Evolutionary conservation across 2,329 filamentous ascomycete genomes (phyloP), one percentile per base, ranked within the genome.

Genomic region (Monosporascus sp.): DNA sequence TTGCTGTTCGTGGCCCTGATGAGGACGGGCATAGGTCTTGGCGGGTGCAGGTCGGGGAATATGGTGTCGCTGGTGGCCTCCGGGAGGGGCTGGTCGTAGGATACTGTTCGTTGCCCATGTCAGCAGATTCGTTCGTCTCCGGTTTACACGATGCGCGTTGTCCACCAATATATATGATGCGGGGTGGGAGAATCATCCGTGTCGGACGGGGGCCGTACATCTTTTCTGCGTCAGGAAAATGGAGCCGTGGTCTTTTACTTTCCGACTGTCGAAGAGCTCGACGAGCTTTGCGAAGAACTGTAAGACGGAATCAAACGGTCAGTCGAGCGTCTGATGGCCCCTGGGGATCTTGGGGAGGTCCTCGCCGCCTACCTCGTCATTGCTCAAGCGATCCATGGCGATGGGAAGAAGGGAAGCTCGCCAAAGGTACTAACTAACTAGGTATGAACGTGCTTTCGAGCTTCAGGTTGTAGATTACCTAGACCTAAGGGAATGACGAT

Each of bases 1-100:
- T 87, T 89, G 64, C 90, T 91, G 70, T 97, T 90, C 36, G 88
- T 88, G 16, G 91, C 93, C 56, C 91, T 86, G 60, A 99, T 83
- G 45, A 97, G 75, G 55, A 97, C 75, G 7, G 91, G 87, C 16
- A 88, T 74, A 6, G 86, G 84, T 27, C 75, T 73, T 11, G 79
- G 71, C 16, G 79, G 80, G 55, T 80, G 71, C 1, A 86, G 76
- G 60, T 90, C 86, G 63, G 82, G 76, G 54, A 87, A 76, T 16
- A 80, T 75, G 51, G 81, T 76, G 41, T 77, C 75, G 54, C 73
- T 73, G 37, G 71, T 67, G 27, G 77, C 56, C 22, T 73, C 64
- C 6, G 75, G 66, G 41, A 76, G 63, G 55, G 77, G 75, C 57
- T 76, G 72, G 49, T 66, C 69, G 56, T 74, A 70, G 16, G 74